Evolutionary conservation across 768 basidiomycete genomes (phyloP), one percentile per base, ranked within the genome.

Genomic region (Rhodotorula sphaerocarpa): DNA sequence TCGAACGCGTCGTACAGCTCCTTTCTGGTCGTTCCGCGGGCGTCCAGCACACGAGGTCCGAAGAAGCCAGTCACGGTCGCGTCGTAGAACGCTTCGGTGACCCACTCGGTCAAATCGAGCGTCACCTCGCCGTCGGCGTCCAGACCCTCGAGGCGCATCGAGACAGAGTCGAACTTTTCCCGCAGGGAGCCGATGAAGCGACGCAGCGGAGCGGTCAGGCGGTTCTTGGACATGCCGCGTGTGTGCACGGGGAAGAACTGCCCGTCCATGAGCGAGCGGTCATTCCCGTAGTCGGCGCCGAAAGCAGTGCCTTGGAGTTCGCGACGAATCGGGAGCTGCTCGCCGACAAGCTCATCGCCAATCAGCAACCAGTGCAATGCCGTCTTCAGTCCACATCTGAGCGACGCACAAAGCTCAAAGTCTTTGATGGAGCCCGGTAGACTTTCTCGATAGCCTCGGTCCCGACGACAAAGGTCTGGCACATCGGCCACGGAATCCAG

Each of bases 401-500:
- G n/a, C 6, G 23, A 18, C 58, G 23, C 6, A 65, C 67, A 28
- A 70, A 70, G 33, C 46, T 45, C 15, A 70, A 52, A 0, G 43
- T 41, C n/a, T 25, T 42, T 23, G 21, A 30, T 3, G 63, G 45
- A 0, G 60, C 61, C 7, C 21, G n/a, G 45, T 70, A 70, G 14
- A 65, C 52, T 6, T 50, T 42, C 9, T 50, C 20, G 23, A 70
- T 59, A 5, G 52, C 44, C n/a, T 50, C 30, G 16, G 39, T 42
- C 4, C 46, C 43, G 7, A 59, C n/a, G 2, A 70, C 55, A 23
- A 70, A 42, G 41, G 65, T 62, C 42, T 65, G 60, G 14, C 23
- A 2, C 15, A 70, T 21, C 21, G 70, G 70, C 57, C 61, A 70
- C 7, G 70, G 66, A 15, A 70, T n/a, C 34, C 57, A 62, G 7